phyloP scores from a whole-genome alignment of 805 yeast genomes.

The Metschnikowia cerradonensis region DNA sequence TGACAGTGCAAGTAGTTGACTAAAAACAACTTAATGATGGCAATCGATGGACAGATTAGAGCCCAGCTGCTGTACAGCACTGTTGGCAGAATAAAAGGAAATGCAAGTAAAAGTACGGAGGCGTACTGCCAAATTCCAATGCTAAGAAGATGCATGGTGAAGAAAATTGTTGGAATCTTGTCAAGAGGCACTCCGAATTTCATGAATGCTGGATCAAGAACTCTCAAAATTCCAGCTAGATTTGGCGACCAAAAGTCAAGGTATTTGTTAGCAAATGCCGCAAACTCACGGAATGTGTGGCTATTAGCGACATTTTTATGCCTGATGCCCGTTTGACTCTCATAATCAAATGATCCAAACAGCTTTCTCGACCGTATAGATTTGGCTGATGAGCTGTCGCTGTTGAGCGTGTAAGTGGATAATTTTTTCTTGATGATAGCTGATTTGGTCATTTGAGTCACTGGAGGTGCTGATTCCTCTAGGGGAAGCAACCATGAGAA shows the following conservation, averaged over 20 bases:
- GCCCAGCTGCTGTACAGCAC: not conserved
- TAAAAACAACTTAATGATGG: conserved; percentile 10
- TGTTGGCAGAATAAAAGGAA: conserved; percentile 4
- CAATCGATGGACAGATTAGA: not conserved
- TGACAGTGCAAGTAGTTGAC: conserved; percentile 15
- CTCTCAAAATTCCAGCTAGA: not conserved
- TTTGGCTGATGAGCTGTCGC: conserved; percentile 13
- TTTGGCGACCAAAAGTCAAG: conserved; percentile 14
- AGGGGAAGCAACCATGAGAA: conserved; percentile 8
- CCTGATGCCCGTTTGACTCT: conserved; percentile 5
- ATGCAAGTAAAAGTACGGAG: conserved; percentile 9
- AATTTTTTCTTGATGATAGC: conserved; percentile 16
- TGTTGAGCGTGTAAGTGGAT: conserved; percentile 20
- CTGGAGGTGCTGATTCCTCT: not conserved
- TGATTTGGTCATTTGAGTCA: conserved; percentile 1
- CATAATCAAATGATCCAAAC: conserved; percentile 18
- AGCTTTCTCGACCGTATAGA: conserved; percentile 7
- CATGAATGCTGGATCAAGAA: conserved; percentile 16
- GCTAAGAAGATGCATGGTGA: conserved; percentile 8
- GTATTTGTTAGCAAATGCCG: conserved; percentile 17
- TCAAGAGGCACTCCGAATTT: conserved; percentile 13
- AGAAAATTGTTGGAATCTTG: conserved; percentile 7
- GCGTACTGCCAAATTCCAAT: conserved; percentile 12
- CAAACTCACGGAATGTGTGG: conserved; percentile 23
- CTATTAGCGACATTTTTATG: conserved; percentile 15